phyloP scores from a whole-genome alignment of 73 alveolate species.

The Tetrahymena thermophila region DNA sequence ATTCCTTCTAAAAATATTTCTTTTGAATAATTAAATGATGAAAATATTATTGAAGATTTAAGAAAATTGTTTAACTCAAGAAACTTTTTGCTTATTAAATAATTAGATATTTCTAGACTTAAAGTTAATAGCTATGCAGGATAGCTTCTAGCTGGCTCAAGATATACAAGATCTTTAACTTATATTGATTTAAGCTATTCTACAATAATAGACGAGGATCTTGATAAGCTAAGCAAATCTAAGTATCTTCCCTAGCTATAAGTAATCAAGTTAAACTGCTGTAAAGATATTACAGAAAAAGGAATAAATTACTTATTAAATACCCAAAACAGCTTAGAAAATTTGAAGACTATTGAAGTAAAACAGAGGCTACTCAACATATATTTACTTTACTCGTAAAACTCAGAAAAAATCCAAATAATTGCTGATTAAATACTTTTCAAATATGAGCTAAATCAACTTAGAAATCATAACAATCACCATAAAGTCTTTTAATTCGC shows the following conservation, averaged over 20 bases:
- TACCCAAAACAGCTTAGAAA: not conserved
- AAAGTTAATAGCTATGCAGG: not conserved
- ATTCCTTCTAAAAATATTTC: not conserved
- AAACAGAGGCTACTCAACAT: not conserved
- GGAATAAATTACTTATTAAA: not conserved
- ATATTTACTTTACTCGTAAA: not conserved
- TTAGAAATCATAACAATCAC: not conserved
- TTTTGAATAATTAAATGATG: not conserved
- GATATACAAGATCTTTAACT: not conserved
- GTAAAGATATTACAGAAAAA: not conserved
- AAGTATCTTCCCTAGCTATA: not conserved
- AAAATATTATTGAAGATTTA: not conserved
- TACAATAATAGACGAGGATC: not conserved
- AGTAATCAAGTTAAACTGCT: not conserved
- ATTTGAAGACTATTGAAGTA: not conserved
- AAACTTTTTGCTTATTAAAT: not conserved
- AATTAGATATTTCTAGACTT: not conserved
- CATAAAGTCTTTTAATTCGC: not conserved
- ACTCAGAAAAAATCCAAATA: not conserved
- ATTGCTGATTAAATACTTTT: not conserved
- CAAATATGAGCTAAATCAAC: not conserved
- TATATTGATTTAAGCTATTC: not conserved
- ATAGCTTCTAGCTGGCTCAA: not conserved
- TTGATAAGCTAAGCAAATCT: not conserved
- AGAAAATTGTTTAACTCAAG: not conserved